A percentile compares a stretch with the other conserved stretches of the same genome.
Evolutionary conservation across 495 filamentous ascomycete species (phyloP).

Genomic region (Haplographium delicatum): DNA sequence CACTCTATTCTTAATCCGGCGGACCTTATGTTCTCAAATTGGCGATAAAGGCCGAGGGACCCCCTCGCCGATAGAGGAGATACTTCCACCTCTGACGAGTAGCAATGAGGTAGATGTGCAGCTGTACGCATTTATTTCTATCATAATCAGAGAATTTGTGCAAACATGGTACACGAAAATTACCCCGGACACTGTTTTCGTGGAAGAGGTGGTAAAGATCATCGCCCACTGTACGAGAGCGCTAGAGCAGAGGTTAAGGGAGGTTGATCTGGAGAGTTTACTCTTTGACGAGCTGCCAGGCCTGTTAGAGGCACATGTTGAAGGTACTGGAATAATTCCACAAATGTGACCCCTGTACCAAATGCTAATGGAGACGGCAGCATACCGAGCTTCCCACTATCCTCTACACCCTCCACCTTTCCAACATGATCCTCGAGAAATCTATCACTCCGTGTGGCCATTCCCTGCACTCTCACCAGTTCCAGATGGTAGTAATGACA

Average conservation of each 20-base stretch:
- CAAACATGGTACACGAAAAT: conserved; percentile 90
- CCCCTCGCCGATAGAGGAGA: conserved; percentile 55
- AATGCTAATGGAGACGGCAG: conserved; percentile 28
- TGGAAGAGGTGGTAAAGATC: conserved; percentile 79
- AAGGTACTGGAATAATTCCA: conserved; percentile 54
- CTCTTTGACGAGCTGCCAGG: conserved; percentile 86
- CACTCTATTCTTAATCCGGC: conserved; percentile 45
- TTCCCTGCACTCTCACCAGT: conserved; percentile 75
- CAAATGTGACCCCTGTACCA: not conserved
- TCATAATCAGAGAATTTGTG: conserved; percentile 83
- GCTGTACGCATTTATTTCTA: conserved; percentile 84
- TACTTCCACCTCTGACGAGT: conserved; percentile 86
- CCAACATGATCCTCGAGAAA: conserved; percentile 52
- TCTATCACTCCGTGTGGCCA: conserved; percentile 81
- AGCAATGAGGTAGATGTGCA: conserved; percentile 89
- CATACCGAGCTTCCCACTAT: conserved; percentile 48
- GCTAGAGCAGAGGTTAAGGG: conserved; percentile 76
- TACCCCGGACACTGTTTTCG: conserved; percentile 80
- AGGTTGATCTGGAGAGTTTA: conserved; percentile 75
- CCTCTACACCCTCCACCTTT: conserved; percentile 49
- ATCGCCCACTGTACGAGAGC: conserved; percentile 86
- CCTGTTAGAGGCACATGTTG: conserved; percentile 72
- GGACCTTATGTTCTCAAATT: conserved; percentile 41
- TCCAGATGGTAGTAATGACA: conserved; percentile 46
- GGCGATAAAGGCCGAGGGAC: conserved; percentile 31